Conservation (phyloP, 805 yeast genomes). For the Kockiozyma suomiensis region DNA sequence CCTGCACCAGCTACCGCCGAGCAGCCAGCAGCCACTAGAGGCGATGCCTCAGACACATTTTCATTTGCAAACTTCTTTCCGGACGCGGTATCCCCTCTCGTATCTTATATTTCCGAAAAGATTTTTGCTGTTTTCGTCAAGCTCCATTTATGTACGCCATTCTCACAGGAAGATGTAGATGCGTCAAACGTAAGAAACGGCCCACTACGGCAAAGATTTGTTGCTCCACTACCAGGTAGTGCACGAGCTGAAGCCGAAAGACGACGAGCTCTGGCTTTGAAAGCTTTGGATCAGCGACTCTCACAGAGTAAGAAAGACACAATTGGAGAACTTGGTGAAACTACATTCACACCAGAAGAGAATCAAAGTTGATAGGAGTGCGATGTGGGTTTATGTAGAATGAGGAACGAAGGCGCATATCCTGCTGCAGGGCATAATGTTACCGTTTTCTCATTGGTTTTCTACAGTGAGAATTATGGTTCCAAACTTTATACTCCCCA, state of each 20-base stretch:
- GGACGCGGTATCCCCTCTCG: slow-evolving; percentile 46
- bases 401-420: too few species aligned
- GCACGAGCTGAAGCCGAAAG: slow-evolving; percentile 44
- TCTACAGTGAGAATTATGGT: too few species aligned
- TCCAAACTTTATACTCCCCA: too few species aligned
- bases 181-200: slow-evolving; percentile 30
- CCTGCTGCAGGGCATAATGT: too few species aligned
- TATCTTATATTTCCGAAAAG: slow-evolving; percentile 25
- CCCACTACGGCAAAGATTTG: slow-evolving; percentile 30
- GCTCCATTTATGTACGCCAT: slow-evolving; percentile 29
- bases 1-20: slow-evolving; percentile 28
- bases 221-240: slow-evolving; percentile 35
- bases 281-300: slow-evolving; percentile 41
- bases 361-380: slow-evolving; percentile 45
- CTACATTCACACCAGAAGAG: slow-evolving; percentile 30
- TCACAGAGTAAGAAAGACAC: slow-evolving; percentile 29
- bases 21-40: slow-evolving; percentile 48
- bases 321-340: slow-evolving; percentile 24
- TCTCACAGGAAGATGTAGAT: slow-evolving; percentile 31
- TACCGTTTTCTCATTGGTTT: too few species aligned
- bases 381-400: not conserved
- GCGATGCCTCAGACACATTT: slow-evolving; percentile 91
- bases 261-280: slow-evolving; percentile 42
- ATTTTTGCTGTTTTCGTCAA: slow-evolving; percentile 17
- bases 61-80: slow-evolving; percentile 86